Evolutionary conservation across 305 asterid species (phyloP).

Genomic region (Solanum hybrid): DNA sequence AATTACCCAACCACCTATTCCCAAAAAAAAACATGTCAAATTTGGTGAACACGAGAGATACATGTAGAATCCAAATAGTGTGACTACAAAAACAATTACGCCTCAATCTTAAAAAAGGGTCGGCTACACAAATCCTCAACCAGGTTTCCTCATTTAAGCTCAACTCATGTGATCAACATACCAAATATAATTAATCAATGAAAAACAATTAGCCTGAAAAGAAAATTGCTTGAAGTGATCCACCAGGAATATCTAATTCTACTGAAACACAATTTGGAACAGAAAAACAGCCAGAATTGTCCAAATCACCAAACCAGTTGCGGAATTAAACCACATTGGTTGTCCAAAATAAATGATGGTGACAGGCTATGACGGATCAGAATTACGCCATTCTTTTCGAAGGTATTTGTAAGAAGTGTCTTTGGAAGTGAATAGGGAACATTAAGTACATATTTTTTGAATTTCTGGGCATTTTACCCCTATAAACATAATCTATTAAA

Average conservation of each 20-base stretch:
- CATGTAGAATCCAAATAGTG: not conserved
- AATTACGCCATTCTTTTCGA: not conserved
- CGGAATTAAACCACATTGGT: not conserved
- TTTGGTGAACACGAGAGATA: not conserved
- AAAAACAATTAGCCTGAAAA: not conserved
- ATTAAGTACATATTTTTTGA: not conserved
- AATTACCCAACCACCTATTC: conserved; percentile 17
- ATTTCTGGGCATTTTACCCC: not conserved
- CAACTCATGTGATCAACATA: not conserved
- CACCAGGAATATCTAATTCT: not conserved
- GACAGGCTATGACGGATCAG: not conserved
- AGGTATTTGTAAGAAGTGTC: not conserved
- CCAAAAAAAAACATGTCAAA: not conserved
- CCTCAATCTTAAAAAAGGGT: not conserved
- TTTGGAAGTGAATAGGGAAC: not conserved
- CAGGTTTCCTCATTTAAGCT: not conserved
- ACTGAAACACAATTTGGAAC: not conserved
- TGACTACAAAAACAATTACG: not conserved
- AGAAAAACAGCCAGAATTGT: not conserved
- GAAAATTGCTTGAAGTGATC: not conserved
- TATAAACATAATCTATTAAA: not conserved
- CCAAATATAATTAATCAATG: not conserved
- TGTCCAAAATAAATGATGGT: not conserved
- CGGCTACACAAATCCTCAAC: not conserved
- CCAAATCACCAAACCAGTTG: not conserved